Evolutionary conservation across 345 rosid species (phyloP).

Genomic region (Aquilaria sinensis): DNA sequence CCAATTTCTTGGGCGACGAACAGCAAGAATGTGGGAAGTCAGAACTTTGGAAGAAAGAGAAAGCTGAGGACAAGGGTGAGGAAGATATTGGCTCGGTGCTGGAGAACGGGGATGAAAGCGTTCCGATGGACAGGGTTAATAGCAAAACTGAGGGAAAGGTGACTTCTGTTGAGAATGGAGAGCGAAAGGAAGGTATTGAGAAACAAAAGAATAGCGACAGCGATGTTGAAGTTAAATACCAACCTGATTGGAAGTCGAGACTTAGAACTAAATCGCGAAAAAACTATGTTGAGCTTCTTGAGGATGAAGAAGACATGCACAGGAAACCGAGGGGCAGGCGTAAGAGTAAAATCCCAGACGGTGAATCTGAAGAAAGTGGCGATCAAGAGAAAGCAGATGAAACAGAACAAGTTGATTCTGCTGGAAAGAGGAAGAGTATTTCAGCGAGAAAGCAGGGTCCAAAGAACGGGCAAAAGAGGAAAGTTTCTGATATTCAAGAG

Average conservation of each 20-base stretch:
- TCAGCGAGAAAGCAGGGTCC: not conserved
- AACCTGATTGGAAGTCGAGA: no score
- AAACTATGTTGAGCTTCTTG: no score
- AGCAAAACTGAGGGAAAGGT: not conserved
- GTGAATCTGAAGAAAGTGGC: not conserved
- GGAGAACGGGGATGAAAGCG: not conserved
- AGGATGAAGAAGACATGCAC: no score
- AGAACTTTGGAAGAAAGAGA: not conserved
- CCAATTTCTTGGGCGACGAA: not conserved
- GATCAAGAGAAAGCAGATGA: not conserved
- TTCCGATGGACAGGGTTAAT: no score
- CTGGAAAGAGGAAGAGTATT: not conserved
- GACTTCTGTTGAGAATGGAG: not conserved
- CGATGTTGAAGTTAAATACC: not conserved
- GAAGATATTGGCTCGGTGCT: not conserved
- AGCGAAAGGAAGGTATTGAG: not conserved
- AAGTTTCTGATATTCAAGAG: not conserved
- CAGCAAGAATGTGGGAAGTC: not conserved
- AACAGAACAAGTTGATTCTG: not conserved
- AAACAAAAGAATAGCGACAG: not conserved
- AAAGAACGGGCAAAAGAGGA: constrained; percentile 3
- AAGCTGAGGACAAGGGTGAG: not conserved
- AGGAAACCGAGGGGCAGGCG: not conserved
- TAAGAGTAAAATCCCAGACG: not conserved
- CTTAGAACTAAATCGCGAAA: no score